phyloP scores from a whole-genome alignment of 2,329 filamentous ascomycete species.

The Ascomycota sp. region DNA sequence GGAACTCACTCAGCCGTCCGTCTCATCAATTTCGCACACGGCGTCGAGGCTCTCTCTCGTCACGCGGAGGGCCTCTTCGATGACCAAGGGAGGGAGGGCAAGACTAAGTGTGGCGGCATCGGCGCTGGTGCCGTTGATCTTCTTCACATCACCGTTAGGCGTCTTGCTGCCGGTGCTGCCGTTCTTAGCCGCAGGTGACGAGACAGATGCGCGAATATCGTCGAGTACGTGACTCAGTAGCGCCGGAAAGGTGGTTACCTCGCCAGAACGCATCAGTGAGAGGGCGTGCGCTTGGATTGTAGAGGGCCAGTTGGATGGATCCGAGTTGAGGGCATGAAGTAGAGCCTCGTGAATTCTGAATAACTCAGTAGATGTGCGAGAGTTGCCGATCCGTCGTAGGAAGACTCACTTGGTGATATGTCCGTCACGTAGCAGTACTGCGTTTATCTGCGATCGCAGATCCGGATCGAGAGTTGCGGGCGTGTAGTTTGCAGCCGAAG shows the following conservation, averaged over 20 bases:
- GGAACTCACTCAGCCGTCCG: neutral
- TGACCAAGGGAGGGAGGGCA: conserved; percentile 35
- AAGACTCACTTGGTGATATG: conserved; percentile 33
- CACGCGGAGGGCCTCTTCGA: conserved; percentile 40
- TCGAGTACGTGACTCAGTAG: conserved; percentile 40
- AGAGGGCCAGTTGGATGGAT: conserved; percentile 42
- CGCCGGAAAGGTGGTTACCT: conserved; percentile 38
- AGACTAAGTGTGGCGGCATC: conserved; percentile 11
- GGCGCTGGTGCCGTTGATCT: conserved; percentile 8
- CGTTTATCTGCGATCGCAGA: conserved; percentile 41
- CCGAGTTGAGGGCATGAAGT: conserved; percentile 38
- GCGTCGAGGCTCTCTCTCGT: conserved; percentile 37
- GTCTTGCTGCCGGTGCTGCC: conserved; percentile 14
- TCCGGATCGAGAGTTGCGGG: conserved; percentile 40
- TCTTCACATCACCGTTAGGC: conserved; percentile 12
- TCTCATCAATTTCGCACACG: conserved; percentile 19
- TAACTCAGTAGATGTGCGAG: neutral
- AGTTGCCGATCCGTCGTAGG: no score
- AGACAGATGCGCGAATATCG: conserved; percentile 32
- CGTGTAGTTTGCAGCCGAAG: conserved; percentile 37
- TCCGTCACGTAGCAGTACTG: conserved; percentile 34
- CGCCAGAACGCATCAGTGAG: conserved; percentile 36
- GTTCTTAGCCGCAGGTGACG: conserved; percentile 9
- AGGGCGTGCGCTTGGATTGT: conserved; percentile 38
- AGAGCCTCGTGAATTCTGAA: conserved; percentile 42